Percentiles rank a stretch among this genome's conserved stretches.
Evolutionary conservation across 2,329 filamentous ascomycete species (phyloP).

Genomic region (Fusarium sp.): DNA sequence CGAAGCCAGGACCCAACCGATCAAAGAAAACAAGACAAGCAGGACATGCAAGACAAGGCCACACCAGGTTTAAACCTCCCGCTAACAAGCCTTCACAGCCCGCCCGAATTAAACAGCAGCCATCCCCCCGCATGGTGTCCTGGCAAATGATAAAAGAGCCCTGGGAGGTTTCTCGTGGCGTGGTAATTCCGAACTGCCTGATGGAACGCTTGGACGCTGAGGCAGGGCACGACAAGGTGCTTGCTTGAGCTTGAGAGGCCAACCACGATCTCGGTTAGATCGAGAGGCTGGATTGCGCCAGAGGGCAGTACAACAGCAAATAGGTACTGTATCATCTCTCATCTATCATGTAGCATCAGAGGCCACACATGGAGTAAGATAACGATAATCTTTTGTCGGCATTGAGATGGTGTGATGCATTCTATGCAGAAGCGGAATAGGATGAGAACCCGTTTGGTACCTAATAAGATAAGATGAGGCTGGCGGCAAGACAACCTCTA

Average conservation of each 20-base stretch:
- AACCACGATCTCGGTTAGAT: slow-evolving; percentile 46
- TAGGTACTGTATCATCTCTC: not conserved
- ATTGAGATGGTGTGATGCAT: slow-evolving; percentile 31
- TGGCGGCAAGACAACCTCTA: slow-evolving; percentile 31
- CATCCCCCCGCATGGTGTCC: slow-evolving; percentile 35
- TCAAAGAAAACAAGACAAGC: not conserved
- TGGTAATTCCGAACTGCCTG: slow-evolving; percentile 14
- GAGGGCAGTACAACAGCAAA: slow-evolving; percentile 6
- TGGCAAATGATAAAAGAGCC: slow-evolving; percentile 43
- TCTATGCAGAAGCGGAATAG: slow-evolving; percentile 11
- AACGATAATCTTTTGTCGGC: slow-evolving; percentile 17
- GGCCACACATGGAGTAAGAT: slow-evolving; percentile 2
- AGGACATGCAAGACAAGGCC: not conserved
- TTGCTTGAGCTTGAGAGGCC: slow-evolving; percentile 30
- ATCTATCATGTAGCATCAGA: slow-evolving; percentile 13
- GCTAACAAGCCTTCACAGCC: not conserved
- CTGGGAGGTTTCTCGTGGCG: slow-evolving; percentile 27
- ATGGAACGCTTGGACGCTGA: slow-evolving; percentile 36
- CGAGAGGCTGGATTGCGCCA: slow-evolving; percentile 32
- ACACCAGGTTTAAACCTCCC: slow-evolving; percentile 31
- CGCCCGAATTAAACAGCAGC: slow-evolving; percentile 43
- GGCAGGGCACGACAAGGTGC: slow-evolving; percentile 16
- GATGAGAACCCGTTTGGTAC: slow-evolving; percentile 18
- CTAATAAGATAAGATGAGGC: slow-evolving; percentile 25
- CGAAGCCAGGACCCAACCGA: slow-evolving; percentile 30